A percentile compares a stretch with the other conserved stretches of the same genome.
phyloP scores from a whole-genome alignment of 768 basidiomycete genomes.

The Termitomyces sp. region DNA sequence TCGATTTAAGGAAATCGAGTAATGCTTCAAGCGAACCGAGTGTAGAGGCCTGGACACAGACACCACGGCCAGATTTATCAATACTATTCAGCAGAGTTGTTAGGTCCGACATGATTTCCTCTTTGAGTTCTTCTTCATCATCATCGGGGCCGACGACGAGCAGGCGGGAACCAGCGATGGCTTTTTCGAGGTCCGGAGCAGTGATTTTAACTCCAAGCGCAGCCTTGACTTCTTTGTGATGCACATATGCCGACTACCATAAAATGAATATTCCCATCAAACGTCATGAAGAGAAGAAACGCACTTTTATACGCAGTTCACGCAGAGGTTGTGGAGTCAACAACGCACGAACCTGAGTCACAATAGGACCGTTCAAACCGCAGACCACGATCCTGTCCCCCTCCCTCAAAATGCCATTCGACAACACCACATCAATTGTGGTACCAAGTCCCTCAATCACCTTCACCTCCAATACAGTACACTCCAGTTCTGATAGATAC shows the following conservation, averaged over 20 bases:
- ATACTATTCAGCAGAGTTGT: constrained; percentile 84
- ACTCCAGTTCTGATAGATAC: constrained; percentile 97
- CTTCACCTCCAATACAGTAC: constrained; percentile 98
- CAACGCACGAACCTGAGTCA: constrained; percentile 89
- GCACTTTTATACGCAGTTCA: constrained; percentile 91
- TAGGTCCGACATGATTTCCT: constrained; percentile 96
- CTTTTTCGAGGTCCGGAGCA: constrained; percentile 94
- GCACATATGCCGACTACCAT: constrained; percentile 85
- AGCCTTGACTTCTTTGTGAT: constrained; percentile 96
- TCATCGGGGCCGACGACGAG: constrained; percentile 93
- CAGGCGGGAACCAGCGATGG: constrained; percentile 93
- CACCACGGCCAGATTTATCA: constrained; percentile 93
- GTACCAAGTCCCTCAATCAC: constrained; percentile 97
- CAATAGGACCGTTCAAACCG: constrained; percentile 95
- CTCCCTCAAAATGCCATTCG: constrained; percentile 89
- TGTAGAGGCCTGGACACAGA: constrained; percentile 96
- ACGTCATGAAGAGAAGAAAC: constrained; percentile 9
- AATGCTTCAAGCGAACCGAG: constrained; percentile 96
- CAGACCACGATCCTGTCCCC: constrained; percentile 94
- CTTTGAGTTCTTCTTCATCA: constrained; percentile 91
- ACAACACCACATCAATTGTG: constrained; percentile 94
- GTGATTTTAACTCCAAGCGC: constrained; percentile 94
- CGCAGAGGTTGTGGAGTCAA: constrained; percentile 95
- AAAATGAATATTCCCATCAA: constrained; percentile 7
- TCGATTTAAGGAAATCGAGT: constrained; percentile 88